Conservation (phyloP, 129 eudicot genomes). For the Lonicera japonica region DNA sequence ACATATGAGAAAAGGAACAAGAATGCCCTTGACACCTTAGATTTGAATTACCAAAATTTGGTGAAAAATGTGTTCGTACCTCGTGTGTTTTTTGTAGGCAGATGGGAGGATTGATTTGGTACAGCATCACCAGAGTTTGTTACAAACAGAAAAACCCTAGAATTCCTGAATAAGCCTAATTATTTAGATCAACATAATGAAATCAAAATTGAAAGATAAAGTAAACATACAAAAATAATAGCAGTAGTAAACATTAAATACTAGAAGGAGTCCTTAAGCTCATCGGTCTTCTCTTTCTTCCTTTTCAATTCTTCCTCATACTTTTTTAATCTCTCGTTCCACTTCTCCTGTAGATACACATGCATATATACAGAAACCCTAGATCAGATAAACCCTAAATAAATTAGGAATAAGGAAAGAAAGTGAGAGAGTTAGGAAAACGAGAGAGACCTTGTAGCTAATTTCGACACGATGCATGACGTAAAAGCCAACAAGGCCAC, state of each 20-base stretch:
- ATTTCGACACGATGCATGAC: conserved; percentile 83
- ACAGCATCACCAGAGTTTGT: too few relatives aligned
- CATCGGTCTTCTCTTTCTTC: conserved; percentile 34
- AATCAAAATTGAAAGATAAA: too few relatives aligned
- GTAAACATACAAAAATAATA: not conserved
- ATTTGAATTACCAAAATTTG: too few relatives aligned
- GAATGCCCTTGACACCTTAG: too few relatives aligned
- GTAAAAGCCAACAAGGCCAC: conserved; percentile 78
- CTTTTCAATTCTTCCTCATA: conserved; percentile 67
- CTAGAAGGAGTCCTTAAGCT: conserved; percentile 30
- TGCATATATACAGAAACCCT: not conserved
- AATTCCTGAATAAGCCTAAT: too few relatives aligned
- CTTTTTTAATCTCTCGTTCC: conserved; percentile 85
- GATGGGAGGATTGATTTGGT: too few relatives aligned
- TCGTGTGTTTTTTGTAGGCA: too few relatives aligned
- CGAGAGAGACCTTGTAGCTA: conserved; percentile 55
- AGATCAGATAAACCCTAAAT: not conserved
- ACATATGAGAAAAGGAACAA: too few relatives aligned
- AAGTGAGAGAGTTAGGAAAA: not conserved
- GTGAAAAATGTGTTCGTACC: too few relatives aligned
- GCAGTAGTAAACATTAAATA: not conserved
- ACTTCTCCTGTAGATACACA: conserved; percentile 52
- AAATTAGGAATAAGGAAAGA: not conserved
- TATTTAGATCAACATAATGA: too few relatives aligned
- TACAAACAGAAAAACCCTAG: too few relatives aligned